Evolutionary conservation across 2,329 filamentous ascomycete species (phyloP), one percentile per base, ranked within the genome.

Genomic region (Trichoderma atroviride): DNA sequence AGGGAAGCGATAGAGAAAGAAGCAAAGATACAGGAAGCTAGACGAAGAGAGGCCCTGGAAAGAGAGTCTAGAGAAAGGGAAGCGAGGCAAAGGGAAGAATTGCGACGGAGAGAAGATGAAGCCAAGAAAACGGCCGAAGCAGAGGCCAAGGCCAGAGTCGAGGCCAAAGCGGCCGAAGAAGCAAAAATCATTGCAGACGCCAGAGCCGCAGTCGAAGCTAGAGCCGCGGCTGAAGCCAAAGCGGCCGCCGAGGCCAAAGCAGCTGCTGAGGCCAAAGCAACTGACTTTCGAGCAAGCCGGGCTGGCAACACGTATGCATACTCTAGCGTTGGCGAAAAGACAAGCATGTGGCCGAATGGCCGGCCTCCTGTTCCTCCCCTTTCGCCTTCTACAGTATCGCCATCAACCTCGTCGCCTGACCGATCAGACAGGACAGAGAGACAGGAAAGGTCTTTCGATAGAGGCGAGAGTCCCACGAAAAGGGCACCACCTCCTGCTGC

Each of bases 301-400:
- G 82, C 83, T 71, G 80, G 82, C 52, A 84, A 82, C 73, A 83
- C 84, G n/a, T 90, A 91, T 74, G 88, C 88, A 69, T 90, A 83
- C 79, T 88, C 86, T 67, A 85, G 88, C 37, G 86, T 90, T 27
- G 90, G 90, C 62, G 90, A 92, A 79, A 89, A 85, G 79, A 89
- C 86, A 61, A 91, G 88, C 78, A 89, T 89, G 73, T 92, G 91
- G 86, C 89, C 90, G 6, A 88, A 86, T 74, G 88, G 86, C 73
- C 85, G 84, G 72, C 88, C 84, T 68, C 83, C 81, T 5, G 74
- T 74, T 50, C 74, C 78, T 13, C 60, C 76, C 13, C 65, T 78
- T 16, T 24, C 68, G 13, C 68, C 68, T 4, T 69, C 68, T n/a
- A 52, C 56, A 19, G 63, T 59, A 14, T 59, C 69, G 19, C 68